Percentiles rank a stretch among this genome's conserved stretches.
Evolutionary conservation across 768 basidiomycete genomes (phyloP).

Genomic region (Kwoniella bestiolae): DNA sequence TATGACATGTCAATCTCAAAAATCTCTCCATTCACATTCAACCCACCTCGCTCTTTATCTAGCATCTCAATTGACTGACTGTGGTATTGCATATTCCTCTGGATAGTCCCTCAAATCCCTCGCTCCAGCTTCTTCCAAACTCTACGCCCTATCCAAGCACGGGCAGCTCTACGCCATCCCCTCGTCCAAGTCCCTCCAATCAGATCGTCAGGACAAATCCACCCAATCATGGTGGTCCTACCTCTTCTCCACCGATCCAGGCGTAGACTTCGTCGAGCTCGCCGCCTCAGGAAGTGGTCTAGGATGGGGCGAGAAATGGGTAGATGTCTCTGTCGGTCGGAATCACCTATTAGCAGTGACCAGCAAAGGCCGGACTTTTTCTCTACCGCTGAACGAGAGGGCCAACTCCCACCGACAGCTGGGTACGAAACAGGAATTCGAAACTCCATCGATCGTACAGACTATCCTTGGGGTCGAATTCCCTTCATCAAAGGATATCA

Average conservation of each 20-base stretch:
- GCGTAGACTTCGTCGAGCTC: slow-evolving; percentile 66
- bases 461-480: slow-evolving; percentile 20
- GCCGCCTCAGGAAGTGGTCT: slow-evolving; percentile 63
- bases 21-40: no score
- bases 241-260: slow-evolving; percentile 61
- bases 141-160: slow-evolving; percentile 78
- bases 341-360: slow-evolving; percentile 61
- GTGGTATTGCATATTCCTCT: background rate
- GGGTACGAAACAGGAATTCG: slow-evolving; percentile 70
- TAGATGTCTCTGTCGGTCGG: slow-evolving; percentile 73
- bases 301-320: slow-evolving; percentile 72
- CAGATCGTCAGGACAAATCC: slow-evolving; percentile 57
- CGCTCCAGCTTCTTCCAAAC: slow-evolving; percentile 54
- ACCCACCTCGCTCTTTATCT: no score
- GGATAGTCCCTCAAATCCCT: slow-evolving; percentile 71
- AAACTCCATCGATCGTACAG: slow-evolving; percentile 54
- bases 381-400: slow-evolving; percentile 71
- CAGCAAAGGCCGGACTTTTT: slow-evolving; percentile 70
- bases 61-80: no score
- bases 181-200: slow-evolving; percentile 63
- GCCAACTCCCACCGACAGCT: slow-evolving; percentile 85
- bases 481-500: slow-evolving; percentile 60
- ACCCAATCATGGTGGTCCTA: slow-evolving; percentile 67
- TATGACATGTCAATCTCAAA: no score
- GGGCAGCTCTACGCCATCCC: slow-evolving; percentile 76